These are phyloP conservation scores for Cytospora piceae DNA, from an alignment of 2,329 filamentous ascomycete species.

Conservation along the genomic window DNA sequence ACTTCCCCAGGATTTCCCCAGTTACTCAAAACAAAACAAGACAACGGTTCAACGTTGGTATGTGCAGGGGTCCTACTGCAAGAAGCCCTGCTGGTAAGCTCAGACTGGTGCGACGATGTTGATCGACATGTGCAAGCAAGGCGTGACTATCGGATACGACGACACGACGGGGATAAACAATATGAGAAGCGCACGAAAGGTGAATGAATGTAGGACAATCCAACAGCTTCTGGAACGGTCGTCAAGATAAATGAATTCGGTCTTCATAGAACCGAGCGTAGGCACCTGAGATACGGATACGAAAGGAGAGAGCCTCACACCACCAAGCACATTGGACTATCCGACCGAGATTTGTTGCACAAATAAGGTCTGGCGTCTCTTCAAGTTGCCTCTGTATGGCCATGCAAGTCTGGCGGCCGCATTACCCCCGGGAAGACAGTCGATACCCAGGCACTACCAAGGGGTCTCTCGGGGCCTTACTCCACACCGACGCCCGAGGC, in stretches of 20 bases:
- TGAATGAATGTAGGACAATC: background rate
- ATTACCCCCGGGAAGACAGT: background rate
- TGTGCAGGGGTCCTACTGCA: background rate
- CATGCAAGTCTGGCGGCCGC: no score
- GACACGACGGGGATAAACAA: background rate
- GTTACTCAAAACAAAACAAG: background rate
- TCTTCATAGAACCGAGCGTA: no score
- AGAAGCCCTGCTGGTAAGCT: background rate
- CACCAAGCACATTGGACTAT: no score
- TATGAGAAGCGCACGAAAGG: background rate
- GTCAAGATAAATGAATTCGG: no score
- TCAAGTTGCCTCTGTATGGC: no score
- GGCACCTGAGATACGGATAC: background rate
- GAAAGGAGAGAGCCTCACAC: background rate
- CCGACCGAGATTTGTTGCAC: background rate
- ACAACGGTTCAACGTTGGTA: background rate
- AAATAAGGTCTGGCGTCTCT: background rate
- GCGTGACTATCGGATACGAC: background rate
- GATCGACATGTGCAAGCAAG: background rate
- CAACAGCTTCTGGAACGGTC: background rate
- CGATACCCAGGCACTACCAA: background rate
- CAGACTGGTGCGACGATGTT: background rate
- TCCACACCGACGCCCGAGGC: background rate
- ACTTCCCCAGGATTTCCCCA: background rate
- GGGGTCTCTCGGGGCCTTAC: background rate